These are phyloP conservation scores for Talaromyces proteolyticus DNA, from an alignment of 495 filamentous ascomycete genomes.

Conservation along the genomic window DNA sequence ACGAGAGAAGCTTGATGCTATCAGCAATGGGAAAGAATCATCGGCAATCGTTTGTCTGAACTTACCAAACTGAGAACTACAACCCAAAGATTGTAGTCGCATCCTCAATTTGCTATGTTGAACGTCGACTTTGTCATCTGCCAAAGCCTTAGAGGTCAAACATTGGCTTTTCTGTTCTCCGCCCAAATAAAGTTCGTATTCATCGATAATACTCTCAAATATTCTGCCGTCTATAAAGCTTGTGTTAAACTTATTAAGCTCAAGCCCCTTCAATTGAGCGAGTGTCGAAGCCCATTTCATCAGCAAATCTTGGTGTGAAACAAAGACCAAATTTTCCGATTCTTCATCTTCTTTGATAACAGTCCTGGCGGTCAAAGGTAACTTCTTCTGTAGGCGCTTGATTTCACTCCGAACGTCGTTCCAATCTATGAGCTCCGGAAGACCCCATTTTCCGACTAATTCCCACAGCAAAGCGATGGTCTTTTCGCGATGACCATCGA, in stretches of 20 bases:
- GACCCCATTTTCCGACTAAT: slow-evolving; percentile 52
- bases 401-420: slow-evolving; percentile 48
- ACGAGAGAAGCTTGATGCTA: slow-evolving; percentile 22
- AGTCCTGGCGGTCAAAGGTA: slow-evolving; percentile 8
- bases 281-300: slow-evolving; percentile 50
- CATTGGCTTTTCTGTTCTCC: background rate
- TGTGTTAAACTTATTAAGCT: slow-evolving; percentile 51
- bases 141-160: background rate
- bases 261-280: slow-evolving; percentile 37
- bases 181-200: slow-evolving; percentile 43
- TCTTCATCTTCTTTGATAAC: slow-evolving; percentile 11
- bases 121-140: background rate
- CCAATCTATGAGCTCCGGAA: slow-evolving; percentile 50
- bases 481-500: slow-evolving; percentile 63
- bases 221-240: slow-evolving; percentile 52
- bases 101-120: slow-evolving; percentile 13
- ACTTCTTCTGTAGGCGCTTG: slow-evolving; percentile 27
- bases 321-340: slow-evolving; percentile 13
- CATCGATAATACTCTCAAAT: slow-evolving; percentile 53
- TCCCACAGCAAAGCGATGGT: slow-evolving; percentile 59
- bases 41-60: background rate
- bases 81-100: slow-evolving; percentile 27
- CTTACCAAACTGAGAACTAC: slow-evolving; percentile 43
- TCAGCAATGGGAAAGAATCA: slow-evolving; percentile 4
- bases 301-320: slow-evolving; percentile 36